phyloP scores from a whole-genome alignment of 768 basidiomycete genomes.

The Russula abietina region DNA sequence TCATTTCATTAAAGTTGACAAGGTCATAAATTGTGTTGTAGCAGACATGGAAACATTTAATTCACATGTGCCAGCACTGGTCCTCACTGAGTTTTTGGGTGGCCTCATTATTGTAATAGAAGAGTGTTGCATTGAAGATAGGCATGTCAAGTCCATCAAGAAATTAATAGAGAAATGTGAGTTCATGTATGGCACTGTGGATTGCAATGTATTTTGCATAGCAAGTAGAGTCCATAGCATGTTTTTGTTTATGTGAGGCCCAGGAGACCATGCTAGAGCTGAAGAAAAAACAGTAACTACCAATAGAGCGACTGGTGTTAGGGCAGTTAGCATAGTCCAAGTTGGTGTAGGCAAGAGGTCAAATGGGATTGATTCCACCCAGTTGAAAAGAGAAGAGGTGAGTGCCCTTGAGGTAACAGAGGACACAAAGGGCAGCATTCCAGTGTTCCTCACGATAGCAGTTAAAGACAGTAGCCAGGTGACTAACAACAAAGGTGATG shows the following conservation, averaged over 20 bases:
- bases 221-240: background rate
- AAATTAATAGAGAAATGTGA: background rate
- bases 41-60: background rate
- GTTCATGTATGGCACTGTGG: background rate
- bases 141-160: background rate
- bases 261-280: background rate
- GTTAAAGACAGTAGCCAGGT: too few relatives aligned
- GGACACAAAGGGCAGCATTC: too few relatives aligned
- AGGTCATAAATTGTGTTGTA: background rate
- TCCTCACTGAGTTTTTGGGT: background rate
- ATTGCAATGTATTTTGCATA: background rate
- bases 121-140: background rate
- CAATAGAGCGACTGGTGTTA: background rate
- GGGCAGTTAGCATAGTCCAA: background rate
- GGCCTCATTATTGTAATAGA: background rate
- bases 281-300: background rate
- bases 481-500: too few relatives aligned
- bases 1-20: background rate
- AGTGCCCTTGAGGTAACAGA: too few relatives aligned
- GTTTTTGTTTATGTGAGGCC: background rate
- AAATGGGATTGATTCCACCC: too few relatives aligned
- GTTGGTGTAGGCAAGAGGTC: background rate
- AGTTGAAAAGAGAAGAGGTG: too few relatives aligned
- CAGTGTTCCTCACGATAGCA: too few relatives aligned
- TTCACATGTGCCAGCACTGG: background rate